Percentiles rank a stretch among this genome's conserved stretches.
Evolutionary conservation across 768 basidiomycete species (phyloP).

Genomic region (Leucosporidium scottii): DNA sequence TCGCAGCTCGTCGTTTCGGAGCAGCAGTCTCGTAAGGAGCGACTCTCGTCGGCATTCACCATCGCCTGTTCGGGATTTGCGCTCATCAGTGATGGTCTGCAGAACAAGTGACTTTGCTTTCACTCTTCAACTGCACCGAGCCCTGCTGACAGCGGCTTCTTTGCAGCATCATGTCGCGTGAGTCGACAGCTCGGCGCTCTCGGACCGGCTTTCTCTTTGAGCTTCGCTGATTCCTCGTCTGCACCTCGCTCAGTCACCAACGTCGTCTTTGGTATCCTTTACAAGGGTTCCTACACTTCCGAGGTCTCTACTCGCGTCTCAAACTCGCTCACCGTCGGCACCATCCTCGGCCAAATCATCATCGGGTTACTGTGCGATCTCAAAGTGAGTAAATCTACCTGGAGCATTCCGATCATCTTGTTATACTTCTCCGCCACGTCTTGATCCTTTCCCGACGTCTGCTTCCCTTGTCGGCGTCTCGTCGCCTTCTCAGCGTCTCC

Average conservation of each 20-base stretch:
- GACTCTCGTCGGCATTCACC: slow-evolving; percentile 56
- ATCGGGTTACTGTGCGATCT: slow-evolving; percentile 62
- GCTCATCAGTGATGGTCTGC: slow-evolving; percentile 56
- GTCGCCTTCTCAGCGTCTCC: too few relatives aligned
- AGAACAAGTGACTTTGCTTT: slow-evolving; percentile 13
- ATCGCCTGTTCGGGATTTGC: slow-evolving; percentile 61
- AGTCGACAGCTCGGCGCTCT: not conserved
- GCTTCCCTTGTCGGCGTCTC: too few relatives aligned
- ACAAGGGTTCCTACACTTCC: slow-evolving; percentile 58
- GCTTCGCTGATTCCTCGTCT: slow-evolving; percentile 4
- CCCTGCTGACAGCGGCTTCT: not conserved
- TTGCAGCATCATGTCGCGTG: too few relatives aligned
- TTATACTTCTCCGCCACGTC: too few relatives aligned
- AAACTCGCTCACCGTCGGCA: slow-evolving; percentile 63
- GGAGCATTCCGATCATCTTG: too few relatives aligned
- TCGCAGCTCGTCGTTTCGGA: not conserved
- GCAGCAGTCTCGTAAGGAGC: slow-evolving; percentile 38
- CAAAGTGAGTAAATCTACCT: slow-evolving; percentile 36
- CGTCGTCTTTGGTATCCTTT: slow-evolving; percentile 59
- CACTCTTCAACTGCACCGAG: too few relatives aligned
- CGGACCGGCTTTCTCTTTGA: not conserved
- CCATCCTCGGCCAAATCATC: slow-evolving; percentile 45
- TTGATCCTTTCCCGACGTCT: too few relatives aligned
- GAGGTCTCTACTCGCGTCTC: slow-evolving; percentile 60
- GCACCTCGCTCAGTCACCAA: slow-evolving; percentile 42